These are phyloP conservation scores for Candida frijolesensis DNA, from an alignment of 1,139 yeast genomes.

Conservation along the genomic window DNA sequence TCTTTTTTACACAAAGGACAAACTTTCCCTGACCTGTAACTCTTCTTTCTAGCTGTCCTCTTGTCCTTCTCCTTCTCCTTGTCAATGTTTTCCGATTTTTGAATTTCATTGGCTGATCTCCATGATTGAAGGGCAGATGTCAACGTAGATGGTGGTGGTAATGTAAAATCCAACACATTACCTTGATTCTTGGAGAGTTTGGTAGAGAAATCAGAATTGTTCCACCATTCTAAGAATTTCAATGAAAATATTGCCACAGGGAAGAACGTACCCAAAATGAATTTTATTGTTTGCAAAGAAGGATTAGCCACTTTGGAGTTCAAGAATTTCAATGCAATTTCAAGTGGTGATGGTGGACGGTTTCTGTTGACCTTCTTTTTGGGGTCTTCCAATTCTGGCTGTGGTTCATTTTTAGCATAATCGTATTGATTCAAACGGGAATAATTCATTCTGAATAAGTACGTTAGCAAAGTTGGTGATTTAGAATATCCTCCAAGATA, in stretches of 20 bases:
- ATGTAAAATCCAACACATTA: conserved; percentile 47
- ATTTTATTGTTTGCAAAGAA: conserved; percentile 37
- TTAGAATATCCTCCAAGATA: conserved; percentile 71
- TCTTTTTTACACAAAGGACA: conserved; percentile 77
- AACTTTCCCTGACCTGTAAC: conserved; percentile 32
- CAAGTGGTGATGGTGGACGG: conserved; percentile 57
- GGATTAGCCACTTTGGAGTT: conserved; percentile 41
- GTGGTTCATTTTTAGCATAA: conserved; percentile 51
- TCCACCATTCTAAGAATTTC: conserved; percentile 96
- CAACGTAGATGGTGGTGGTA: conserved; percentile 56
- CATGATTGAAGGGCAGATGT: conserved; percentile 17
- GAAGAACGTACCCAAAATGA: conserved; percentile 57
- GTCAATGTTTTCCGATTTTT: background rate
- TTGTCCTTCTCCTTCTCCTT: conserved; percentile 13
- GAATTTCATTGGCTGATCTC: conserved; percentile 9
- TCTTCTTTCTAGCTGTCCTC: conserved; percentile 16
- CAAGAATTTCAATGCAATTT: conserved; percentile 36
- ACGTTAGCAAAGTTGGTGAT: conserved; percentile 66
- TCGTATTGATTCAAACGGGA: conserved; percentile 70
- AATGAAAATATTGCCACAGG: conserved; percentile 84
- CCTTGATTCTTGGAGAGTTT: conserved; percentile 59
- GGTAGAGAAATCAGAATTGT: conserved; percentile 71
- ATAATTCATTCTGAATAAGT: conserved; percentile 64
- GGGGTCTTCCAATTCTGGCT: conserved; percentile 15
- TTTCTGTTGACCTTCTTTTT: conserved; percentile 29